A percentile compares a stretch with the other conserved stretches of the same genome.
Conservation (phyloP, 2,329 filamentous ascomycete genomes). For the Cladosporium cucumerinum region DNA sequence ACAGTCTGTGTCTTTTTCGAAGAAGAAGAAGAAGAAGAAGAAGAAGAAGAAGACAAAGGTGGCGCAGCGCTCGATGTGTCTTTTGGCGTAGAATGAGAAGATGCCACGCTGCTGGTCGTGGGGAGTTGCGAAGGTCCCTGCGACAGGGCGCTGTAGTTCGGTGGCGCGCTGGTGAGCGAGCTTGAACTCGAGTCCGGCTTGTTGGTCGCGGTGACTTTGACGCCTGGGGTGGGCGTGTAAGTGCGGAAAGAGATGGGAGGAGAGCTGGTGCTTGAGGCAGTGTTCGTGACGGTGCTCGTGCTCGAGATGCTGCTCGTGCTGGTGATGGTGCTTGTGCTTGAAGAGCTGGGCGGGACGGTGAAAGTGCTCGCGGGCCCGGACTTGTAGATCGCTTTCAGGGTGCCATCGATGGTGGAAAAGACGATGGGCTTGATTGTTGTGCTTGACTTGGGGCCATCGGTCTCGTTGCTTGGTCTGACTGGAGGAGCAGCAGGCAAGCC, state of each 20-base stretch:
- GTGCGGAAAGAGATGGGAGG: slow-evolving; percentile 2
- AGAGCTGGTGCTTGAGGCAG: not conserved
- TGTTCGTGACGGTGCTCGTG: not conserved
- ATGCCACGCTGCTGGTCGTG: not conserved
- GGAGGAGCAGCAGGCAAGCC: slow-evolving; percentile 4
- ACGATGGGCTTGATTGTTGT: slow-evolving; percentile 11
- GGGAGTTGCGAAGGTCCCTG: not conserved
- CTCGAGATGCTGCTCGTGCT: not conserved
- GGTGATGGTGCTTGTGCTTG: not conserved
- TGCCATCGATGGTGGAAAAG: slow-evolving; percentile 3
- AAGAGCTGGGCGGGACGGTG: not conserved
- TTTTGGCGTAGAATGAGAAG: not conserved
- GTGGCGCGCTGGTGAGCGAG: not conserved
- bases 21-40: not conserved
- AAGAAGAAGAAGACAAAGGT: too few species aligned
- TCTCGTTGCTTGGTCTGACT: not conserved
- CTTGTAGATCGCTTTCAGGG: not conserved
- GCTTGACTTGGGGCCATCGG: not conserved
- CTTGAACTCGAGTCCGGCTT: not conserved
- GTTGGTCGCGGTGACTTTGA: not conserved
- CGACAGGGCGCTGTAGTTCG: slow-evolving; percentile 3
- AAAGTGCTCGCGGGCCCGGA: slow-evolving; percentile 6
- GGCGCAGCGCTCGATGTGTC: not conserved
- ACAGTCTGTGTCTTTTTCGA: not conserved
- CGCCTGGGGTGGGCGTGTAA: not conserved